A percentile compares a stretch with the other conserved stretches of the same genome.
These are phyloP conservation scores for Clavispora phyllophila DNA, from an alignment of 805 yeast genomes.

Conservation along the genomic window DNA sequence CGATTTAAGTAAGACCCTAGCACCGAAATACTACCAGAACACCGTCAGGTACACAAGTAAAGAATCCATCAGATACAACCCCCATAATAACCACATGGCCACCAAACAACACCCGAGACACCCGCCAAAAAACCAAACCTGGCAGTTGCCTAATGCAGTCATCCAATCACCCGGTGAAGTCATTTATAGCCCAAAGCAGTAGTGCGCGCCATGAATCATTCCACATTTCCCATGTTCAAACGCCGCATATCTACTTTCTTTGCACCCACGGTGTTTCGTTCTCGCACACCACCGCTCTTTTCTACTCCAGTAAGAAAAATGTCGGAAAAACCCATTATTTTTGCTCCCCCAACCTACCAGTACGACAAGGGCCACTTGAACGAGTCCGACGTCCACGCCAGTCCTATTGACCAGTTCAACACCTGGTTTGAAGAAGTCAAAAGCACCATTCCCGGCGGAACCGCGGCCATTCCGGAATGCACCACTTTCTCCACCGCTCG, in stretches of 20 bases:
- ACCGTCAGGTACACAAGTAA: too few species aligned
- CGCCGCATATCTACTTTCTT: background rate
- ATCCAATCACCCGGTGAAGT: background rate
- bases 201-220: conserved; percentile 1
- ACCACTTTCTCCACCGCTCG: conserved; percentile 84
- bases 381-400: conserved; percentile 44
- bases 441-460: conserved; percentile 43
- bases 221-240: background rate
- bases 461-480: conserved; percentile 63
- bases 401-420: conserved; percentile 76
- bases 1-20: too few species aligned
- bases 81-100: too few species aligned
- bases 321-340: conserved; percentile 32
- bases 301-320: background rate
- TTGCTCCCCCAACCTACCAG: conserved; percentile 87
- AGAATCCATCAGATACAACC: too few species aligned
- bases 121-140: too few species aligned
- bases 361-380: conserved; percentile 64
- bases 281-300: background rate
- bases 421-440: conserved; percentile 81
- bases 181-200: background rate
- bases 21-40: too few species aligned
- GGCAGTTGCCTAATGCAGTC: too few species aligned
- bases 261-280: background rate
- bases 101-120: too few species aligned